Percentiles rank a stretch among this genome's conserved stretches.
Evolutionary conservation across 2,329 filamentous ascomycete genomes (phyloP).

Genomic region (Purpureocillium lavendulum): DNA sequence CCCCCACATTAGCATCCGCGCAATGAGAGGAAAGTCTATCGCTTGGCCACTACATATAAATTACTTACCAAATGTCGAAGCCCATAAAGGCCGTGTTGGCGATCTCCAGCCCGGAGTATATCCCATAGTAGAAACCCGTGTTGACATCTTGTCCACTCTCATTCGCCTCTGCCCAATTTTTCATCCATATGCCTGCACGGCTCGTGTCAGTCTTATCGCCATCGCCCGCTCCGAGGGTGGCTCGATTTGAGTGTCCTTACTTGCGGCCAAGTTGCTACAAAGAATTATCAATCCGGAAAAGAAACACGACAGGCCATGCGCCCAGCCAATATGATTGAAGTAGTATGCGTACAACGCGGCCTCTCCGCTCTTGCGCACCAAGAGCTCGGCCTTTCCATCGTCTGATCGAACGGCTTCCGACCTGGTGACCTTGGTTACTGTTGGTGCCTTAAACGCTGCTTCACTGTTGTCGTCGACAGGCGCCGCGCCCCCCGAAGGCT

Average conservation of each 20-base stretch:
- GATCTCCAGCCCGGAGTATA: neutral
- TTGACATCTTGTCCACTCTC: neutral
- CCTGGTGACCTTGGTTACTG: neutral
- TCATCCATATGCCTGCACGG: neutral
- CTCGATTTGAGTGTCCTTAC: neutral
- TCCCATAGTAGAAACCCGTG: conserved; percentile 1
- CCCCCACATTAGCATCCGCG: neutral
- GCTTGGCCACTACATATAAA: no score
- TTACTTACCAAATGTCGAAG: neutral
- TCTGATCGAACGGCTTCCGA: neutral
- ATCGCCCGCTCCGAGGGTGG: neutral
- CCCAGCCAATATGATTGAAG: conserved; percentile 1
- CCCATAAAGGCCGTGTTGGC: neutral
- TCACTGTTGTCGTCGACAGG: neutral
- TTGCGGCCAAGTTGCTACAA: neutral
- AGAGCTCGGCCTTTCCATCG: neutral
- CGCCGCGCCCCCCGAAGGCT: neutral
- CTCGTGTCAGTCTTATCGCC: no score
- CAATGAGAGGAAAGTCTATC: neutral
- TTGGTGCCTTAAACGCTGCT: neutral
- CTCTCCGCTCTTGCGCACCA: neutral
- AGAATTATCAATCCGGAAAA: neutral
- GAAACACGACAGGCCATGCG: neutral
- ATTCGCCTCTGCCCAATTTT: conserved; percentile 2
- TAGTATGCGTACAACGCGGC: conserved; percentile 1